These are phyloP conservation scores for Fereydounia khargensis DNA, from an alignment of 1,284 basidiomycete species.

Conservation along the genomic window DNA sequence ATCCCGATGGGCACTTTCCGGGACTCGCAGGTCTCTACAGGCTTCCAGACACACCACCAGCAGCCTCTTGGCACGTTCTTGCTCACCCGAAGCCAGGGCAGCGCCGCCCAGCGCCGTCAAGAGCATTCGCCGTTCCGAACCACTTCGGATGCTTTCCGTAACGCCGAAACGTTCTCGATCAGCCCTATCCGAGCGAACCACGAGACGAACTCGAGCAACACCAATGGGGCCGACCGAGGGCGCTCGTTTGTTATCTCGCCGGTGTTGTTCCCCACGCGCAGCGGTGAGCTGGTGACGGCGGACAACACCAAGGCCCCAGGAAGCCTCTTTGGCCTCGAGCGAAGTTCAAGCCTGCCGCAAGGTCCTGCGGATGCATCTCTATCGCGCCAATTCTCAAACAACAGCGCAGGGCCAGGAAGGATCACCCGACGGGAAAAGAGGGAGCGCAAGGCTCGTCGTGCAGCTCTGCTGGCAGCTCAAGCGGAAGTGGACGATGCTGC, in stretches of 20 bases:
- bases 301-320: neutral
- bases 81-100: constrained; percentile 33
- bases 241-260: constrained; percentile 44
- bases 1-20: constrained; percentile 55
- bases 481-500: constrained; percentile 7
- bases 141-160: constrained; percentile 18
- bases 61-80: constrained; percentile 40
- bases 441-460: constrained; percentile 34
- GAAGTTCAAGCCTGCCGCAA: neutral
- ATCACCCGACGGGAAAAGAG: constrained; percentile 47
- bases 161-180: constrained; percentile 31
- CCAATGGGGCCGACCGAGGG: neutral
- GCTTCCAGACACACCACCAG: constrained; percentile 16
- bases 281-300: constrained; percentile 9
- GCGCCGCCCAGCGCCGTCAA: constrained; percentile 13
- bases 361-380: neutral
- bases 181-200: constrained; percentile 19
- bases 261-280: constrained; percentile 39
- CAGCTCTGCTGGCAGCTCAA: constrained; percentile 17
- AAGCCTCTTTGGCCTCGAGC: neutral
- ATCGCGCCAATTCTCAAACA: too few relatives aligned
- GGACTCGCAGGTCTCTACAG: constrained; percentile 32
- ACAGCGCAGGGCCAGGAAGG: constrained; percentile 29
- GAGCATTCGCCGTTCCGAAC: constrained; percentile 44
- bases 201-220: neutral